Evolutionary conservation across 2,329 filamentous ascomycete species (phyloP), one percentile per base, ranked within the genome.

Genomic region (Phyllosticta ampelicida): DNA sequence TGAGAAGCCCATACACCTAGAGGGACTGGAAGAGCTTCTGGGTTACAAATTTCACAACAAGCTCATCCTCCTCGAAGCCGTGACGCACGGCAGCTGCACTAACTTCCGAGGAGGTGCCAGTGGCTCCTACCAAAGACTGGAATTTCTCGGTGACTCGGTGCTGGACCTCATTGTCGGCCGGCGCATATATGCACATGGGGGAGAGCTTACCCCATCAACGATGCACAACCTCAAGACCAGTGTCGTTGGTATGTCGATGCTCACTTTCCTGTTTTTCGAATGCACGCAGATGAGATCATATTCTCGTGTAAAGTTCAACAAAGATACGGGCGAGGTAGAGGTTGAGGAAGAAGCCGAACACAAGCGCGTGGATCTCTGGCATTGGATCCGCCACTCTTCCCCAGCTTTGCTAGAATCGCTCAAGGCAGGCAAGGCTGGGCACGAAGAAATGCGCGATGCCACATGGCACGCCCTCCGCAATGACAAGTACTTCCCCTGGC

Each of bases 141-240:
- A 96, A 67, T 96, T 94, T 65, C 75, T 96, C 0, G 92, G 92
- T 0, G 92, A 97, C 64, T 82, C 90, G 0, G 77, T 96, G 2
- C 81, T 97, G 0, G 92, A 97, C 70, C 80, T 84, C 64, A 75
- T 96, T 58, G 75, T 96, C 53, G 83, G 89, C 8, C 75, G 74
- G 0, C 77, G 73, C n/a, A 73, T 92, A 5, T 87, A 82, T 68
- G 65, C 74, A 0, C 73, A 78, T 2, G 52, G 52, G 28, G 19
- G 48, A 20, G 56, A 54, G 48, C 83, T 0, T 68, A 70, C 2
- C 67, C 77, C 2, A 71, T 82, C 10, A 69, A 75, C 2, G 80
- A 89, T 97, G 82, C 90, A 95, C 64, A 74, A 84, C 2, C 75
- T 92, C 58, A 86, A 88, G 59, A 84, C 86, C 0, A 86, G 88